These are phyloP conservation scores for Lipomyces orientalis DNA, from an alignment of 805 yeast genomes.

Conservation along the genomic window DNA sequence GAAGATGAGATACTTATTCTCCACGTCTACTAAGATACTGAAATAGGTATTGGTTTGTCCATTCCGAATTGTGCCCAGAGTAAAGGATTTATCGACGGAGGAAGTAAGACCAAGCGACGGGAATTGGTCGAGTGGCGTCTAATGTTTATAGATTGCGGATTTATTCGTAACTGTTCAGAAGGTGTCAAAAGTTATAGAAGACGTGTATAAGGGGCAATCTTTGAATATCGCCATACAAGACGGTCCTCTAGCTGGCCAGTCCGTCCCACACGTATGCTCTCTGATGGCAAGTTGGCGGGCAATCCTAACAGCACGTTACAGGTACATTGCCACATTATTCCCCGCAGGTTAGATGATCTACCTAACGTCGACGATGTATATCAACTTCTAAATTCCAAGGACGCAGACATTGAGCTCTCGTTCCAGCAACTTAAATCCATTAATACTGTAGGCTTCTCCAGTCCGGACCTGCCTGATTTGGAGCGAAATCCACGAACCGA, in stretches of 20 bases:
- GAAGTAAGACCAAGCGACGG: slow-evolving; percentile 51
- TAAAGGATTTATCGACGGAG: slow-evolving; percentile 71
- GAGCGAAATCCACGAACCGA: slow-evolving; percentile 58
- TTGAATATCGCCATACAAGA: slow-evolving; percentile 93
- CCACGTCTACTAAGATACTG: neutral
- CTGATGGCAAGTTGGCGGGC: neutral
- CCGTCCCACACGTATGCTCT: slow-evolving; percentile 77
- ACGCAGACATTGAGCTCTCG: slow-evolving; percentile 50
- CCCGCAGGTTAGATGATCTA: slow-evolving; percentile 64
- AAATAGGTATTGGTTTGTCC: slow-evolving; percentile 75
- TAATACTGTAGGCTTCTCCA: slow-evolving; percentile 37
- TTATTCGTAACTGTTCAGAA: slow-evolving; percentile 76
- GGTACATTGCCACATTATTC: slow-evolving; percentile 86
- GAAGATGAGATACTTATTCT: neutral
- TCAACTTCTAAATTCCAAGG: slow-evolving; percentile 61
- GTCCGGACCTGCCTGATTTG: slow-evolving; percentile 54
- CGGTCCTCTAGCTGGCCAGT: slow-evolving; percentile 94
- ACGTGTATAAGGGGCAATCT: slow-evolving; percentile 76
- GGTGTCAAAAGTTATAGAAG: slow-evolving; percentile 69
- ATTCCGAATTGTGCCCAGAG: slow-evolving; percentile 64
- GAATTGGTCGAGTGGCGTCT: neutral
- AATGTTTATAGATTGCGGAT: slow-evolving; percentile 53
- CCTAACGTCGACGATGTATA: slow-evolving; percentile 79
- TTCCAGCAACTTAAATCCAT: slow-evolving; percentile 34
- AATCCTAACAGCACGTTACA: slow-evolving; percentile 3